Base-by-base conservation (phyloP, 2,329 filamentous ascomycete genomes). In the Didymella pomorum region DNA sequence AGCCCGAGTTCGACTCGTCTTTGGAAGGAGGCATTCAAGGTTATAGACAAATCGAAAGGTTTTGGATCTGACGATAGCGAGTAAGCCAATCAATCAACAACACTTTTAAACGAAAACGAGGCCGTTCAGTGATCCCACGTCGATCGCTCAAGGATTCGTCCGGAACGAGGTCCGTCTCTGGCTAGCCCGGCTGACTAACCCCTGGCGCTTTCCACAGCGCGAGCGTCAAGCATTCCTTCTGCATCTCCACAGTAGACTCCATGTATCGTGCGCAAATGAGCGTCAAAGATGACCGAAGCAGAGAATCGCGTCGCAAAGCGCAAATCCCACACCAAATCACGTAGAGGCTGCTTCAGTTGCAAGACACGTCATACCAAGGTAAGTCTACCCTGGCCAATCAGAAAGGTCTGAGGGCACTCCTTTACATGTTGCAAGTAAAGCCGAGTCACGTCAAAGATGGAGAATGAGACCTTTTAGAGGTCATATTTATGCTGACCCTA, bases 351-450 rank as follows among this genome's bases (percentile, higher is more conserved):
- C 49, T 63, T 66, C 23, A 66, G 70, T 44, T 75, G 72, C 60
- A 75, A 75, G 57, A 66, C 71, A 45, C 64, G 71, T 18, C 72
- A 74, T 55, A 71, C 69, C 11, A 74, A 74, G 63, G 72, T 72
- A 60, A 18, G 63, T 58, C n/a, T 20, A 33, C 47, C 14, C n/a
- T 39, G 41, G 47, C 41, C 42, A 56, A 56, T 56, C 31, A 51
- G 12, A 18, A 12, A 12, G 4, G 37, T 12, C 6, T 20, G 5
- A 16, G 3, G 21, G 23, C 25, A 16, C 21, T 3, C 26, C 18
- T 54, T 43, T 26, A 48, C n/a, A 33, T 37, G 23, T 43, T 26
- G 37, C 35, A 43, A 21, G 23, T n/a, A 25, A 3, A 25, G 31
- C 18, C 26, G 29, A 45, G 20, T 18, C 10, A 28, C 21, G 11